phyloP scores from a whole-genome alignment of 2,329 filamentous ascomycete genomes.

The Sarocladium kiliense region DNA sequence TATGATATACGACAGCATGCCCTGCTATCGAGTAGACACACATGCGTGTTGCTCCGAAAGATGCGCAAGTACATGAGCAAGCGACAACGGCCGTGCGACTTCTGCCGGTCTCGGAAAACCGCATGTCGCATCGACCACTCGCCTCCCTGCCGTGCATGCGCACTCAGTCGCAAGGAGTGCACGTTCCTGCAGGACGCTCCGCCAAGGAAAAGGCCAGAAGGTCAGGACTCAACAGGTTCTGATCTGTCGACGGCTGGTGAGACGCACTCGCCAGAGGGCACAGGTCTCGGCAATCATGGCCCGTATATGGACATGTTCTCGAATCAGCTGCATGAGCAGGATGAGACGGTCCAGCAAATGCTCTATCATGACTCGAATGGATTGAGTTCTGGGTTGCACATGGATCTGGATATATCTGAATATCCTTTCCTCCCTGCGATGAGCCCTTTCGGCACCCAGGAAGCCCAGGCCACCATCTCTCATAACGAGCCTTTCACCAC shows the following conservation, averaged over 20 bases:
- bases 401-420: neutral
- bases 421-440: neutral
- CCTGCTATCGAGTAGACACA: no score
- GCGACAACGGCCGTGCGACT: conserved; percentile 35
- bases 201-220: conserved; percentile 12
- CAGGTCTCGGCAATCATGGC: neutral
- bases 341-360: conserved; percentile 1
- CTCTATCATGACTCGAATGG: neutral
- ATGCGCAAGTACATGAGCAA: conserved; percentile 21
- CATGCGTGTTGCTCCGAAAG: neutral
- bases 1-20: no score
- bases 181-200: conserved; percentile 33
- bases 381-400: neutral
- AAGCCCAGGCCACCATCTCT: neutral
- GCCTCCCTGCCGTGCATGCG: conserved; percentile 37
- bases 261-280: neutral
- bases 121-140: conserved; percentile 36
- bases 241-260: neutral
- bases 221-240: neutral
- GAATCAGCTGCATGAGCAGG: neutral
- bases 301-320: neutral
- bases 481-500: neutral
- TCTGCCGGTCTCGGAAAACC: conserved; percentile 38
- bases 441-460: neutral
- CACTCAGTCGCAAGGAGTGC: conserved; percentile 35